These are phyloP conservation scores for Phaffomyces opuntiae DNA, from an alignment of 805 yeast genomes.

Conservation along the genomic window DNA sequence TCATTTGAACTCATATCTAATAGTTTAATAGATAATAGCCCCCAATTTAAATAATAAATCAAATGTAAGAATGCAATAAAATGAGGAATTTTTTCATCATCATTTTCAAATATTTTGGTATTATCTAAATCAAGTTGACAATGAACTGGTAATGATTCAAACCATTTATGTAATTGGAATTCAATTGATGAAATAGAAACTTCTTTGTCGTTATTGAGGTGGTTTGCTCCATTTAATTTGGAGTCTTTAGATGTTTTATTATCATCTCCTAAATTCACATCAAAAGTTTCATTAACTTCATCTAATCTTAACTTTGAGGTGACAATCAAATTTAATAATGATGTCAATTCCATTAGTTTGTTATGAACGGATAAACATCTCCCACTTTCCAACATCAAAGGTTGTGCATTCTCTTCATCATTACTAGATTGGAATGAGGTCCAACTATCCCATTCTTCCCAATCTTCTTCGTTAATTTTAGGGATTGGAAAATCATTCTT, in stretches of 20 bases:
- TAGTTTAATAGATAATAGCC: neutral
- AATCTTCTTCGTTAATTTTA: neutral
- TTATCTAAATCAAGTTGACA: neutral
- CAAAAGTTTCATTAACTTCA: neutral
- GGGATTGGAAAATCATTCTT: neutral
- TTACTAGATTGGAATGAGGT: neutral
- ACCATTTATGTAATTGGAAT: neutral
- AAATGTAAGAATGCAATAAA: neutral
- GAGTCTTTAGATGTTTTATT: too few relatives aligned
- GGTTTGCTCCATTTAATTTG: neutral
- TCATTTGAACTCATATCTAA: neutral
- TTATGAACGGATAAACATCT: neutral
- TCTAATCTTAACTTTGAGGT: neutral
- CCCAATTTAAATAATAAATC: neutral
- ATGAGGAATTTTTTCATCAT: neutral
- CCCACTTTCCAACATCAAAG: neutral
- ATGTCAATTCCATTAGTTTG: neutral
- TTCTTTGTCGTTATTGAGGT: neutral
- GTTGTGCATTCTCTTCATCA: neutral
- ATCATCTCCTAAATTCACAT: neutral
- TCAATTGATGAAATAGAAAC: neutral
- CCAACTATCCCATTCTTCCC: conserved; percentile 1
- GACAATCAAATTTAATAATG: neutral
- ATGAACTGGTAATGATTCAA: neutral
- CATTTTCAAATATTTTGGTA: neutral